Evolutionary conservation across 768 basidiomycete genomes (phyloP).

Genomic region (Lactarius hengduanensis): DNA sequence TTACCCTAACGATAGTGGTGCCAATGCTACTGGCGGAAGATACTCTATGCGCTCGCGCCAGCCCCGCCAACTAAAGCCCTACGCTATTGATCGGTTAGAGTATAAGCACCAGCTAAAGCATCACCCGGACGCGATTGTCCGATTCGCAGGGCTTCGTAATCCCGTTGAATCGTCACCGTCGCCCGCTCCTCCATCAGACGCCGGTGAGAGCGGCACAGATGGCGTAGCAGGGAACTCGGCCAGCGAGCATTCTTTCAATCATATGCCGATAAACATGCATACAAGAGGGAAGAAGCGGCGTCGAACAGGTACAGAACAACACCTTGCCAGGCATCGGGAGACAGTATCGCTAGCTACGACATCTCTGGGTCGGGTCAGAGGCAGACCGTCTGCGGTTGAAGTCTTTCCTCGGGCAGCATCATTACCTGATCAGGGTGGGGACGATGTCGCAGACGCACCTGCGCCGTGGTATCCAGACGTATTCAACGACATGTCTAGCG

Average conservation of each 20-base stretch:
- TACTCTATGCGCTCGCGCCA: conserved; percentile 59
- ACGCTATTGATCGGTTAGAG: conserved; percentile 49
- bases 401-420: background rate
- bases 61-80: conserved; percentile 60
- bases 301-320: background rate
- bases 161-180: conserved; percentile 27
- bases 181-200: conserved; percentile 4
- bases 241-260: background rate
- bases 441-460: background rate
- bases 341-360: background rate
- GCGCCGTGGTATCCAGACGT: conserved; percentile 16
- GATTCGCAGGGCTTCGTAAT: conserved; percentile 39
- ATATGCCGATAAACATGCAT: background rate
- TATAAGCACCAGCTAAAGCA: conserved; percentile 53
- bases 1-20: conserved; percentile 7
- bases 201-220: conserved; percentile 3
- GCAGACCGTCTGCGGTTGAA: background rate
- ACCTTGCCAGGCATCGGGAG: background rate
- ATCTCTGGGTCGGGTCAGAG: background rate
- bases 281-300: conserved; percentile 13
- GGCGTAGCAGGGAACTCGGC: background rate
- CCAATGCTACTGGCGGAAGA: conserved; percentile 28
- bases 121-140: conserved; percentile 70
- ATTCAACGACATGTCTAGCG: conserved; percentile 15
- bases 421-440: background rate